Percentiles rank a stretch among this genome's conserved stretches.
These are phyloP conservation scores for Hygrocybe coccinea DNA, from an alignment of 768 basidiomycete genomes.

Conservation along the genomic window DNA sequence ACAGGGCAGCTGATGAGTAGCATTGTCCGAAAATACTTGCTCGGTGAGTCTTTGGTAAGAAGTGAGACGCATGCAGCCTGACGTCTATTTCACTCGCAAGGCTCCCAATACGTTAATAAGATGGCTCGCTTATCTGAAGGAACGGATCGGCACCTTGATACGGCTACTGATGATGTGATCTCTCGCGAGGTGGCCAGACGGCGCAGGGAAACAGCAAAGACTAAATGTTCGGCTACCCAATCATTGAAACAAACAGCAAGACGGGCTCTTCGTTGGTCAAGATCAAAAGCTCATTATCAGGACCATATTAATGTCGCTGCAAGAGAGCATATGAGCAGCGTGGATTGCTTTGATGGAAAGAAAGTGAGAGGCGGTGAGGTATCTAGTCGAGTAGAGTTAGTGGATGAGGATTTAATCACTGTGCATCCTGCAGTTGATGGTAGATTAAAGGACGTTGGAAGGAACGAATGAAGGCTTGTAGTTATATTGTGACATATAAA, in stretches of 20 bases:
- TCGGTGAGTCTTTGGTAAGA: constrained; percentile 49
- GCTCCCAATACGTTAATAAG: constrained; percentile 68
- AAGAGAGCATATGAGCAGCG: constrained; percentile 70
- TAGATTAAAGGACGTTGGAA: constrained; percentile 53
- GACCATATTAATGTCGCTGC: constrained; percentile 55
- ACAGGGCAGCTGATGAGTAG: constrained; percentile 71
- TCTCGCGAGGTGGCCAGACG: constrained; percentile 44
- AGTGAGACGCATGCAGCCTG: neutral
- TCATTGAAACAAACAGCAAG: constrained; percentile 45
- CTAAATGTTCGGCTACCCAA: neutral
- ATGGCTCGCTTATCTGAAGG: constrained; percentile 40
- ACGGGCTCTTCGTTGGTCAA: constrained; percentile 40
- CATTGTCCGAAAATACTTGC: constrained; percentile 77
- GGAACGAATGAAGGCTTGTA: constrained; percentile 10
- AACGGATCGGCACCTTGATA: constrained; percentile 33
- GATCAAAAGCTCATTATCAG: constrained; percentile 50
- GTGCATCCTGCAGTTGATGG: constrained; percentile 66
- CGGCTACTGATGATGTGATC: constrained; percentile 42
- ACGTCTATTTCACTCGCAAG: constrained; percentile 32
- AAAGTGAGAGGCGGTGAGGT: constrained; percentile 36
- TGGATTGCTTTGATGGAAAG: constrained; percentile 70
- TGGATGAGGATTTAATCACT: constrained; percentile 48
- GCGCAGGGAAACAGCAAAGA: constrained; percentile 26
- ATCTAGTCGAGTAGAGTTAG: constrained; percentile 12
- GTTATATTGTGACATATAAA: no score